Base-by-base conservation (phyloP, 768 basidiomycete genomes). In the Cyclocybe aegerita region DNA sequence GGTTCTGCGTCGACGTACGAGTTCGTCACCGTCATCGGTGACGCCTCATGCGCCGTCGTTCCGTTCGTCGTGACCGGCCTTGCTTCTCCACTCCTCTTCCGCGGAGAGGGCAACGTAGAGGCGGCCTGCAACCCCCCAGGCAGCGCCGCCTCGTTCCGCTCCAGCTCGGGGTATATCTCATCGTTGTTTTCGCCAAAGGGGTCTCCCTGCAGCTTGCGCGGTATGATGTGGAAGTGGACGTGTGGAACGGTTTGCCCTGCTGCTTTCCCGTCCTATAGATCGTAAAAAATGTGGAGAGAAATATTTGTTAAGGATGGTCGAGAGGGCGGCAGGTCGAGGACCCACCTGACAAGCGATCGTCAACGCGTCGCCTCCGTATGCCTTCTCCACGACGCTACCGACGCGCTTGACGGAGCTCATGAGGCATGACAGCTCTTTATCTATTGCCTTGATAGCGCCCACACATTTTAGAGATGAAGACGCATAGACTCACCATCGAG, bases 161-260 rank as follows among this genome's bases (percentile, higher is more conserved):
- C 93, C 10, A 98, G 66, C 1, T 77, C 84, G 3, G 88, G 88
- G 67, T 97, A 92, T 37, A 93, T 67, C n/a, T 81, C 81, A 64
- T 92, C 88, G 59, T 83, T 87, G 47, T 70, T 71, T 9, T 64
- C 70, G 14, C 80, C 73, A 63, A 90, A 92, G 15, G 68, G 72
- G 67, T 92, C 90, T 9, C 85, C 86, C 41, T 72, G 74, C 31
- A 77, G 70, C 61, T 85, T 85, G 2, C 96, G 83, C 15, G 97
- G 97, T 4, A 99, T 70, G 29, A 98, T 69, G 64, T 99, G 97
- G 58, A 97, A 88, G 68, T 99, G 97, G n/a, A 98, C 92, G 63
- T 98, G 97, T 1, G 91, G 84, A n/a, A 93, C 82, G 30, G 69
- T 72, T 63, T 79, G 78, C 0, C 93, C 94, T 1, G 94, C 90